Evolutionary conservation across 1,284 basidiomycete species (phyloP).

Genomic region (Sporisorium exsertum): DNA sequence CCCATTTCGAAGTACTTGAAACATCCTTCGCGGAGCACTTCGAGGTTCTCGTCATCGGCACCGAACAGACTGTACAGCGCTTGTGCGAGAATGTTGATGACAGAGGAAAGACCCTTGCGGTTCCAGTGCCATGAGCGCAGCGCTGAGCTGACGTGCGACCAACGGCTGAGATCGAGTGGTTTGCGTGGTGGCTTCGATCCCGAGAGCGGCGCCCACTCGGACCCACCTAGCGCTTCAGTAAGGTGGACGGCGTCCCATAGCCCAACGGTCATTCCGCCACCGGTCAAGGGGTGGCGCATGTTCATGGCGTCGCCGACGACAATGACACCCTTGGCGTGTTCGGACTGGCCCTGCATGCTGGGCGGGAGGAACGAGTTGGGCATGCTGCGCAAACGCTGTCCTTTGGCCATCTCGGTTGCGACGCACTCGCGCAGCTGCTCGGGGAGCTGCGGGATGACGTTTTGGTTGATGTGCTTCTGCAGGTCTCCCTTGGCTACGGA

Average conservation of each 20-base stretch:
- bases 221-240: constrained; percentile 60
- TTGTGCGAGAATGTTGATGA: constrained; percentile 68
- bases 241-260: constrained; percentile 68
- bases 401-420: constrained; percentile 52
- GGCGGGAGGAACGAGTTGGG: constrained; percentile 94
- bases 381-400: constrained; percentile 77
- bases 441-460: constrained; percentile 63
- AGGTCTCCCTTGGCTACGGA: constrained; percentile 76
- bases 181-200: constrained; percentile 13
- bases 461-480: constrained; percentile 53
- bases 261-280: constrained; percentile 73
- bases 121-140: constrained; percentile 67
- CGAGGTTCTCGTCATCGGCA: constrained; percentile 76
- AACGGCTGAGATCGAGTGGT: constrained; percentile 51
- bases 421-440: constrained; percentile 59
- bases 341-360: constrained; percentile 78
- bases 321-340: constrained; percentile 78
- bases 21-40: constrained; percentile 89
- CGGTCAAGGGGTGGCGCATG: constrained; percentile 98
- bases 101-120: constrained; percentile 61
- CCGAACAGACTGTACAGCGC: constrained; percentile 68
- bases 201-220: constrained; percentile 53
- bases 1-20: constrained; percentile 98
- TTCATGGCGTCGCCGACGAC: constrained; percentile 97
- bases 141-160: constrained; percentile 52